Evolutionary conservation across 257 asterid species (phyloP), one percentile per base, ranked within the genome.

Genomic region (Primulina huaijiensis): DNA sequence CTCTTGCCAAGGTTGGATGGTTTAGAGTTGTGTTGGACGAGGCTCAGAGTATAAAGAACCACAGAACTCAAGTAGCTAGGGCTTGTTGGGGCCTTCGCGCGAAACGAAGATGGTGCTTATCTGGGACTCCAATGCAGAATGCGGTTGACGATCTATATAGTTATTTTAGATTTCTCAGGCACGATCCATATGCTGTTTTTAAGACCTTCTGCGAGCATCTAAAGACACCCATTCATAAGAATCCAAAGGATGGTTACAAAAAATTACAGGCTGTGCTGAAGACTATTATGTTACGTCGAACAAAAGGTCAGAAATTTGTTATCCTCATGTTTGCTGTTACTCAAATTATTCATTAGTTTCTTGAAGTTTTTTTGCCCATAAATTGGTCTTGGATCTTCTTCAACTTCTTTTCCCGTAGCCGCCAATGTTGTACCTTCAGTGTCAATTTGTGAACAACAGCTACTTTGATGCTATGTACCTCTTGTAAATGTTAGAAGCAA

Each of bases 11-110:
- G 78, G 99, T 94, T 68, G 91, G 95, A 75, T 94, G 99, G 99
- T 94, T 91, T 82, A 88, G 99, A 82, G 96, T 94, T 67, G 93
- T 94, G 70, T 72, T 94, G 71, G 99, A 94, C 67, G 99, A 94
- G 90, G 99, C 99, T 71, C 99, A 94, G 75, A 89, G 97, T 85
- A 94, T 94, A 62, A 94, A 94, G 87, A 94, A 94, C 77, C 89
- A 88, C 74, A 81, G 95, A 73, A 94, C 99, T 73, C 95, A 91
- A 82, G 96, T 81, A 17, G 97, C 99, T 66, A 86, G 99, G 87
- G 97, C 99, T 63, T 94, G 99, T 78, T 94, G 99, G 97, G 99
- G 97, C 75, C 97, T 94, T 62, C 97, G 97, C 64, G 97, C 99
- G 70, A 94, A 94, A 82, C 94, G 97, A 20, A 85, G 99, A 67